phyloP scores from a whole-genome alignment of 768 basidiomycete species.

The Calocera cornea region DNA sequence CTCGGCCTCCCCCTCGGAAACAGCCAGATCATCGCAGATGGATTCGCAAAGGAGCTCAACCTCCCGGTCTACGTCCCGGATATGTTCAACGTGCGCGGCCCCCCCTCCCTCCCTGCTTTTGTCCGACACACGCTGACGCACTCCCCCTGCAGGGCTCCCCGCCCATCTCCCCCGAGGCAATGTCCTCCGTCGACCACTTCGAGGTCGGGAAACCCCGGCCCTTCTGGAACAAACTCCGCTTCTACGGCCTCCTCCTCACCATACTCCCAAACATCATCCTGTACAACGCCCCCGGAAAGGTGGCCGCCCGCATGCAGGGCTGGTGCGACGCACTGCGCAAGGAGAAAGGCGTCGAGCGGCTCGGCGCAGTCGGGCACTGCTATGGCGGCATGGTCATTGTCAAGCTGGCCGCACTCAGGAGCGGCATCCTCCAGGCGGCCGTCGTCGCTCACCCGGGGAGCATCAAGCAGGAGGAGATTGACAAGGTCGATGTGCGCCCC shows the following conservation, averaged over 20 bases:
- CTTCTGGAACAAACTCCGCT: slow-evolving; percentile 14
- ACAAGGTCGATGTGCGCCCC: neutral
- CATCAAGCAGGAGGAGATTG: neutral
- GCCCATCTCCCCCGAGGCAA: neutral
- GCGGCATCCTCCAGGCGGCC: neutral
- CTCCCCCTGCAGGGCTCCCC: neutral
- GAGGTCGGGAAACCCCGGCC: slow-evolving; percentile 9
- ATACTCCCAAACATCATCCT: slow-evolving; percentile 14
- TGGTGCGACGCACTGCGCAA: neutral
- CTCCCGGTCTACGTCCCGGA: slow-evolving; percentile 59
- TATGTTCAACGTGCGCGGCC: slow-evolving; percentile 37
- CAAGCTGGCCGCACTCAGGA: neutral
- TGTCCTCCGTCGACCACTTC: neutral
- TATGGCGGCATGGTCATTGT: neutral
- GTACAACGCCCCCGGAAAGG: neutral
- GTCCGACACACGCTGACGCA: too few relatives aligned
- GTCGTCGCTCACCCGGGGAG: neutral
- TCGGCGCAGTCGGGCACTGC: neutral
- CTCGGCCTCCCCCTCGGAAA: slow-evolving; percentile 43
- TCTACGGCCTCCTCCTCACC: slow-evolving; percentile 16
- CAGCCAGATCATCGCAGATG: slow-evolving; percentile 44
- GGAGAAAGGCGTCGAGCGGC: neutral
- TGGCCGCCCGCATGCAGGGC: neutral
- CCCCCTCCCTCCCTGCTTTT: neutral
- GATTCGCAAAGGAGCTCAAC: slow-evolving; percentile 33